Evolutionary conservation across 768 basidiomycete genomes (phyloP).

Genomic region (Kwoniella mangroviensis): DNA sequence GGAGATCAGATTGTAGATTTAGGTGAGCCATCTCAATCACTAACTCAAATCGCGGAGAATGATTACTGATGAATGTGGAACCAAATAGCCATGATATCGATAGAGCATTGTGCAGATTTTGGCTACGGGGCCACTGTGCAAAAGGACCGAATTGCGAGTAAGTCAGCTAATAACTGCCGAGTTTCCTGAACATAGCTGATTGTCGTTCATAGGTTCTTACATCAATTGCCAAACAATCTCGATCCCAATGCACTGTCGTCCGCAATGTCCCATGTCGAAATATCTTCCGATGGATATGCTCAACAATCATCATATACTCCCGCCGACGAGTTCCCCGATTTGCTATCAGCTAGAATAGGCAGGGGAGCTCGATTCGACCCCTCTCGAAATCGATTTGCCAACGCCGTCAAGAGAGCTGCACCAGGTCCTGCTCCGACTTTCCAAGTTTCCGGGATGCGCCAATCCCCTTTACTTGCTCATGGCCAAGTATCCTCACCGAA

Average conservation of each 20-base stretch:
- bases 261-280: conserved; percentile 55
- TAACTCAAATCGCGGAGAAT: too few species aligned
- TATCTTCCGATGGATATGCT: conserved; percentile 50
- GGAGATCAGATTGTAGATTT: conserved; percentile 95
- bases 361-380: conserved; percentile 69
- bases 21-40: conserved; percentile 65
- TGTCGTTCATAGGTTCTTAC: conserved; percentile 68
- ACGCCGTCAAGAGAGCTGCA: conserved; percentile 78
- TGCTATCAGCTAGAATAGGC: conserved; percentile 34
- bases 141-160: conserved; percentile 92
- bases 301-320: conserved; percentile 35
- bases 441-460: conserved; percentile 34
- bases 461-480: conserved; percentile 14
- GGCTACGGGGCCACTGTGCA: conserved; percentile 95
- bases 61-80: background rate
- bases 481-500: conserved; percentile 10
- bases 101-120: conserved; percentile 92
- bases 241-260: conserved; percentile 61
- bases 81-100: conserved; percentile 85
- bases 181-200: background rate
- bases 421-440: conserved; percentile 33
- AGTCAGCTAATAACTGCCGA: conserved; percentile 17
- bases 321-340: conserved; percentile 57
- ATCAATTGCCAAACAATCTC: conserved; percentile 83
- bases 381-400: conserved; percentile 82